Base-by-base conservation (phyloP, 805 yeast genomes). In the Candida argentea region DNA sequence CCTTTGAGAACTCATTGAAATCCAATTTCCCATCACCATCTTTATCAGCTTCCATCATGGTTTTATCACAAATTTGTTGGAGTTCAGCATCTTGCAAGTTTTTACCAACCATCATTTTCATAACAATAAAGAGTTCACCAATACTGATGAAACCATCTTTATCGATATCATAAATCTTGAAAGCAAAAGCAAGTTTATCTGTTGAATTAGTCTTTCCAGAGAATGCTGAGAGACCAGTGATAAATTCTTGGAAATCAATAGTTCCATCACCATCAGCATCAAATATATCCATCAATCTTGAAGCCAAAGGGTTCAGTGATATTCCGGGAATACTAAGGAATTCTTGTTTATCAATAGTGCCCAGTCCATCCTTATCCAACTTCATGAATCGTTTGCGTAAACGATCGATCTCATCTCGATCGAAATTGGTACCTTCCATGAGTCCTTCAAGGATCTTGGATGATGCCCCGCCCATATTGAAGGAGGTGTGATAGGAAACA, bases 101-200 rank as follows among this genome's bases (percentile, higher is more conserved):
- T 41, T 75, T 78, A 2, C 97, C 98, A 16, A 93, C 98, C 98
- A 91, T 91, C 73, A 84, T 82, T 55, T 91, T 83, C 58, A 91
- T 63, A 22, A 91, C 97, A 22, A 89, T 66, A 45, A 79, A 91
- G 32, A 91, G 55, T 55, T 91, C 99, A 14, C 98, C 99, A 48
- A 89, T 89, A 3, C 96, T 87, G 20, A 91, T 84, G 49, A 48
- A 86, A 0, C 98, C 98, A 50, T 91, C 99, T 31, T 85, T 68
- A 54, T 91, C 99, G 37, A 91, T 85, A 49, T 91, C 99, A 48
- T 91, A 91, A 12, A 91, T 85, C 45, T 77, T 82, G 57, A 91
- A 91, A 7, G 95, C 91, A 61, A 93, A 91, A 46, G 65, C 65
- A 34, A 89, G 65, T 53, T 86, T 89, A 40, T 85, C 96, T 30